Percentiles rank a stretch among this genome's conserved stretches.
phyloP scores from a whole-genome alignment of 2,329 filamentous ascomycete genomes.

The Pestalotiopsis sp. region DNA sequence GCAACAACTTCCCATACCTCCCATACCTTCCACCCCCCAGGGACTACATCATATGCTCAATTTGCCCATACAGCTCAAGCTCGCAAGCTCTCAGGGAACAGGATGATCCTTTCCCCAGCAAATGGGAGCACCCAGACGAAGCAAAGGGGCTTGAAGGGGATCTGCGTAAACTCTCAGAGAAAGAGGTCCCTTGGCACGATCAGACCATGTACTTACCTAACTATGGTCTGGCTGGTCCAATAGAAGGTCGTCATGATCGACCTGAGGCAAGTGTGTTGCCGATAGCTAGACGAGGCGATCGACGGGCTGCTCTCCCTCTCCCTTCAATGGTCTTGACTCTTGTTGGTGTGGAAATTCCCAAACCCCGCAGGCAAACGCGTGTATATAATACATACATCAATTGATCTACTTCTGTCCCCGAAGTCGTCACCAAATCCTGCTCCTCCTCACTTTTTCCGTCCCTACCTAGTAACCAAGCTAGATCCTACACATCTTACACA shows the following conservation, averaged over 20 bases:
- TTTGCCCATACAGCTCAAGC: not conserved
- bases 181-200: not conserved
- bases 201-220: not conserved
- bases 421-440: not conserved
- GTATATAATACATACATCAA: not conserved
- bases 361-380: not conserved
- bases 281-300: not conserved
- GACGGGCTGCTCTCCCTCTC: not conserved
- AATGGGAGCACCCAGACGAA: not conserved
- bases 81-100: not conserved
- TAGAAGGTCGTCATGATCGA: not conserved
- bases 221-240: not conserved
- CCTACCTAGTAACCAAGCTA: no score
- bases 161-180: not conserved
- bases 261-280: not conserved
- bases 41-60: not conserved
- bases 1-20: not conserved
- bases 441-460: not conserved
- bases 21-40: not conserved
- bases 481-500: conserved; percentile 3
- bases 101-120: conserved; percentile 1
- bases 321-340: not conserved
- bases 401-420: not conserved
- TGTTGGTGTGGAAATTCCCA: not conserved
- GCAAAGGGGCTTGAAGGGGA: not conserved